Evolutionary conservation across 2,329 filamentous ascomycete genomes (phyloP).

Genomic region (Daldinia sp.): DNA sequence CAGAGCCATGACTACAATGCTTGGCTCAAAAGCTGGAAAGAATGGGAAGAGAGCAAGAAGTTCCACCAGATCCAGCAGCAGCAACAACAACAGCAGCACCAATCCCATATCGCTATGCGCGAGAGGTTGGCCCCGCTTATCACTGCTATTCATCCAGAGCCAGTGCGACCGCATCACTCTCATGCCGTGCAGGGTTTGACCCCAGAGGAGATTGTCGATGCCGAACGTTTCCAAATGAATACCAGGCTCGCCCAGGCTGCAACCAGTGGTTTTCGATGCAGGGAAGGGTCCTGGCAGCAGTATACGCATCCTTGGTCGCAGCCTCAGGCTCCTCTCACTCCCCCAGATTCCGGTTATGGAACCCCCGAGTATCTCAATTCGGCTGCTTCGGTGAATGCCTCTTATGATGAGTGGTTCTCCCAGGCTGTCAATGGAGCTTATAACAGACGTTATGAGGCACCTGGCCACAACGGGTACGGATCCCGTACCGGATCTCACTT

Average conservation of each 20-base stretch:
- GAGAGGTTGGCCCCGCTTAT: conserved; percentile 60
- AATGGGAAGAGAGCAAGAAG: conserved; percentile 66
- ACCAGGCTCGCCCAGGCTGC: conserved; percentile 44
- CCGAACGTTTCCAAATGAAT: conserved; percentile 58
- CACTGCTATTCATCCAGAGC: conserved; percentile 57
- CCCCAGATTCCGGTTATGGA: conserved; percentile 68
- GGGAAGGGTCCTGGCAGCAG: conserved; percentile 55
- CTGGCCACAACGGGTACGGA: conserved; percentile 49
- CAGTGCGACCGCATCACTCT: conserved; percentile 45
- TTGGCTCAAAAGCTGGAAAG: conserved; percentile 68
- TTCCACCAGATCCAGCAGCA: conserved; percentile 40
- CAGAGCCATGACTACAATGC: conserved; percentile 75
- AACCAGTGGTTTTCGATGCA: conserved; percentile 51
- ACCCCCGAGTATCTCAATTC: conserved; percentile 67
- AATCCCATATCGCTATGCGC: conserved; percentile 55
- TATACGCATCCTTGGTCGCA: conserved; percentile 52
- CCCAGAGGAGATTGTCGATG: conserved; percentile 64
- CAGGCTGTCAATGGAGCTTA: conserved; percentile 47
- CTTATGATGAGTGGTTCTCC: conserved; percentile 67
- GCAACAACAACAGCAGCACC: conserved; percentile 47
- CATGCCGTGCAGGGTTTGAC: conserved; percentile 57
- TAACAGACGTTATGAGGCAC: conserved; percentile 54
- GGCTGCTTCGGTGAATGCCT: conserved; percentile 61
- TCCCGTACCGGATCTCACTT: conserved; percentile 53
- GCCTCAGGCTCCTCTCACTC: conserved; percentile 59